These are phyloP conservation scores for Fusarium nodosum DNA, from an alignment of 2,329 filamentous ascomycete genomes.

Conservation along the genomic window DNA sequence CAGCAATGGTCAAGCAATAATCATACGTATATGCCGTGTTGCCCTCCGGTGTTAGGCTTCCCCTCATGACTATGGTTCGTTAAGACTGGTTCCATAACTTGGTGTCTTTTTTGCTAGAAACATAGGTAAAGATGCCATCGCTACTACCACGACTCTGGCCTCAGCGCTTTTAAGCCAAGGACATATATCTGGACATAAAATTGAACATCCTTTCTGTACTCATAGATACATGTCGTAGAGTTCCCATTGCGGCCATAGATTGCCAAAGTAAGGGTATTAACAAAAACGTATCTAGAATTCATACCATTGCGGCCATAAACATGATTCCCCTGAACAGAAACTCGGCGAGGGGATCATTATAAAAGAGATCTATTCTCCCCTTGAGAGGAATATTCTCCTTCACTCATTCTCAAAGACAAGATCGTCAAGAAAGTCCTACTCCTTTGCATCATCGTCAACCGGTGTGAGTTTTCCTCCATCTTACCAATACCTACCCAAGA, in stretches of 20 bases:
- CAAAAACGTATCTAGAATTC: no score
- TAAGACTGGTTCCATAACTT: neutral
- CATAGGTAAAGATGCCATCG: rapidly evolving
- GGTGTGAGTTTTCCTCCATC: neutral
- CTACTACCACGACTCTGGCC: rapidly evolving
- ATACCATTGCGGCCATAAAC: no score
- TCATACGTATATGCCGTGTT: neutral
- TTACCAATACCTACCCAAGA: neutral
- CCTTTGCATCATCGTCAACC: neutral
- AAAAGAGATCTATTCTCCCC: neutral
- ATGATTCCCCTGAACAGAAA: no score
- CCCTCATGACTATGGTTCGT: no score
- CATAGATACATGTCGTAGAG: no score
- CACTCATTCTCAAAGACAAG: neutral
- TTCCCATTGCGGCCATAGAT: no score
- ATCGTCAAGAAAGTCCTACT: neutral
- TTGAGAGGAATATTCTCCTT: neutral
- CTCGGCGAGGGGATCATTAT: neutral
- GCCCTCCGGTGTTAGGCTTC: no score
- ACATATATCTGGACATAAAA: neutral
- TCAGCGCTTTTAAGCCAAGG: neutral
- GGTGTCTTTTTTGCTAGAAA: neutral
- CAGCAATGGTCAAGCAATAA: rapidly evolving
- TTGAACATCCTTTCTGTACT: no score
- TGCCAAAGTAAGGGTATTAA: no score